Percentiles rank a stretch among this genome's conserved stretches.
Evolutionary conservation across 2,329 filamentous ascomycete species (phyloP).

Genomic region (Hirsutella rhossiliensis): DNA sequence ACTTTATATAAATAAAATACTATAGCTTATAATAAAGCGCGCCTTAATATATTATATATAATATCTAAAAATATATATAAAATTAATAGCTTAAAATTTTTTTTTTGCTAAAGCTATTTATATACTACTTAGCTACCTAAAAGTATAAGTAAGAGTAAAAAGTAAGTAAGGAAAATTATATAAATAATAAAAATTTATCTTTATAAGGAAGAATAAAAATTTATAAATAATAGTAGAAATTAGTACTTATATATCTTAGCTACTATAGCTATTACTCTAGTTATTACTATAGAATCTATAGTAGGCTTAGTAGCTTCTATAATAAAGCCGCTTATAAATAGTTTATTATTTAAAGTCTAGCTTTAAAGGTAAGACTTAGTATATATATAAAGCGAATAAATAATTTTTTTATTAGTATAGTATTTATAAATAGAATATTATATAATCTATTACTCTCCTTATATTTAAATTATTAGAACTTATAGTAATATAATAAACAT

Average conservation of each 20-base stretch:
- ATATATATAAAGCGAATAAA: not conserved
- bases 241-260: not conserved
- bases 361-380: not conserved
- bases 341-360: not conserved
- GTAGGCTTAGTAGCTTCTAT: not conserved
- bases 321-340: not conserved
- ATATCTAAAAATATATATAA: not conserved
- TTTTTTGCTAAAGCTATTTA: too few relatives aligned
- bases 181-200: not conserved
- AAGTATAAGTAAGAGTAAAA: not conserved
- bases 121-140: too few relatives aligned
- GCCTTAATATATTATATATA: too few relatives aligned
- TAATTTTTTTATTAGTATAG: not conserved
- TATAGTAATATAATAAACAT: not conserved
- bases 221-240: not conserved
- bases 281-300: too few relatives aligned
- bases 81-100: too few relatives aligned
- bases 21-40: not conserved
- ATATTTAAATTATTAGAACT: not conserved
- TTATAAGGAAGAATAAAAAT: not conserved
- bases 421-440: not conserved
- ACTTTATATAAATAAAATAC: not conserved
- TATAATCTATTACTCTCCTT: not conserved
- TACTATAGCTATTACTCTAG: too few relatives aligned
- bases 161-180: slow-evolving; percentile 1